These are phyloP conservation scores for Colletotrichum sp. DNA, from an alignment of 2,329 filamentous ascomycete species.

Conservation along the genomic window DNA sequence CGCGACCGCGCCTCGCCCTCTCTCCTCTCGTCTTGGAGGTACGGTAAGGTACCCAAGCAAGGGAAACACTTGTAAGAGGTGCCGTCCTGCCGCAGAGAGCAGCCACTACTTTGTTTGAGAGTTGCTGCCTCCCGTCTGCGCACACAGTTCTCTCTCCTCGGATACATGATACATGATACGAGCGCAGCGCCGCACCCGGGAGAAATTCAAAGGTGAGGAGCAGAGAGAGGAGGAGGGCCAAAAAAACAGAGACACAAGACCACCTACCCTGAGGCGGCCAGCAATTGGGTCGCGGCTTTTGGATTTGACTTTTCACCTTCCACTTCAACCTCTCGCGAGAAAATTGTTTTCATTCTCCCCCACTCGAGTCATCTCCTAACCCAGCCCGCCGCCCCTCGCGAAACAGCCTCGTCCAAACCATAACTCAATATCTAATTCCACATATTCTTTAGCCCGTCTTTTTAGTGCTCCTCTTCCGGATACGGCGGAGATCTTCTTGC, in stretches of 20 bases:
- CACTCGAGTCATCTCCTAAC: neutral
- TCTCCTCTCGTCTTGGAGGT: neutral
- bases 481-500: neutral
- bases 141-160: neutral
- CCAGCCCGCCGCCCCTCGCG: neutral
- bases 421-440: slow-evolving; percentile 5
- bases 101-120: neutral
- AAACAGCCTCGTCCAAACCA: slow-evolving; percentile 11
- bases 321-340: neutral
- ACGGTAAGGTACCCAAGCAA: neutral
- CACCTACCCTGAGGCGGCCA: neutral
- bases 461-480: neutral
- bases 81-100: neutral
- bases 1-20: neutral
- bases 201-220: neutral
- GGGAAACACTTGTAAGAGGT: neutral
- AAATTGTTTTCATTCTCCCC: neutral
- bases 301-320: neutral
- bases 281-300: neutral
- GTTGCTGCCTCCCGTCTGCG: neutral
- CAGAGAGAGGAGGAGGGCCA: neutral
- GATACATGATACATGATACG: neutral
- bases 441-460: neutral
- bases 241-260: neutral
- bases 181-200: neutral